phyloP scores from a whole-genome alignment of 768 basidiomycete species.

The Porphyrellus cyaneotinctus region DNA sequence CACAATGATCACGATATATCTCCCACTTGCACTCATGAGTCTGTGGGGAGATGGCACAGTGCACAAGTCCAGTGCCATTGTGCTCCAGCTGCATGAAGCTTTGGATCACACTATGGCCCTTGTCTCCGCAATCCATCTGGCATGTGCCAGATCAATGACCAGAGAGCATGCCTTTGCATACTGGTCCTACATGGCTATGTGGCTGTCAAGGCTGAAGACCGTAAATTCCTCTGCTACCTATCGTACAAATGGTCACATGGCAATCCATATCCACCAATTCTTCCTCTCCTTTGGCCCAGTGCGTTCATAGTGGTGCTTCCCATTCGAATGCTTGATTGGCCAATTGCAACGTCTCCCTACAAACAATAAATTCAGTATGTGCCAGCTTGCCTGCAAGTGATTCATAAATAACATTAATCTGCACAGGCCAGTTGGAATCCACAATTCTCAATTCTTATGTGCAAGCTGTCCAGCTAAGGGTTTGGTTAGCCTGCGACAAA shows the following conservation, averaged over 20 bases:
- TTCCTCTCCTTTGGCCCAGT: neutral
- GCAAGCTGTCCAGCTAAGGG: neutral
- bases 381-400: neutral
- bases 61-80: neutral
- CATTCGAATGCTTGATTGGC: neutral
- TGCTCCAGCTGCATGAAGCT: neutral
- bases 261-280: neutral
- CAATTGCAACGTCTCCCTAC: neutral
- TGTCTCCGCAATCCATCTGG: neutral
- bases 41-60: neutral
- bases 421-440: neutral
- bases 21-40: neutral
- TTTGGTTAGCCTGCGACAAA: neutral
- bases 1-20: neutral
- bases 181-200: neutral
- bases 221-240: neutral
- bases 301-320: constrained; percentile 1
- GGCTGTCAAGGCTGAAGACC: neutral
- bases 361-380: neutral
- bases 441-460: neutral
- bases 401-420: neutral
- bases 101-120: constrained; percentile 3
- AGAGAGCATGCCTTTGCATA: neutral
- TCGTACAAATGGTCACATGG: neutral
- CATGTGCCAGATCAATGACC: neutral